Evolutionary conservation across 164 flowering plant species (phyloP).

Genomic region (Aristolochia contorta): DNA sequence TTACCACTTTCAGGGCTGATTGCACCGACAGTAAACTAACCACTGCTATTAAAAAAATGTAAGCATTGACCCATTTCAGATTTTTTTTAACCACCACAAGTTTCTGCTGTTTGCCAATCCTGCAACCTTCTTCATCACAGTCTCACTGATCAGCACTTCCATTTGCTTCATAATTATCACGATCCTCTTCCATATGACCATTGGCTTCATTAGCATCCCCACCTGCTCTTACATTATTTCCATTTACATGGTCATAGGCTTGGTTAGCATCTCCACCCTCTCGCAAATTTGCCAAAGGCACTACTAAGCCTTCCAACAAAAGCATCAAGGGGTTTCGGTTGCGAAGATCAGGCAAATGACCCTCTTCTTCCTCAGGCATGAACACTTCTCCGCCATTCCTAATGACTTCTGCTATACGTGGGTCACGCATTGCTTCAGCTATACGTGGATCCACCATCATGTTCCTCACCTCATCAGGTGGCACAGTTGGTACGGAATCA

Average conservation of each 20-base stretch:
- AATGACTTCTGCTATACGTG: conserved; percentile 34
- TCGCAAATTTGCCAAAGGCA: conserved; percentile 64
- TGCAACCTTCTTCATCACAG: too few relatives aligned
- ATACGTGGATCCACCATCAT: conserved; percentile 56
- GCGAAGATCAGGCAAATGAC: conserved; percentile 40
- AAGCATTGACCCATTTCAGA: too few relatives aligned
- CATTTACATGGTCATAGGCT: conserved; percentile 17
- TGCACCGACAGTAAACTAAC: too few relatives aligned
- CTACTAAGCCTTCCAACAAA: conserved; percentile 61
- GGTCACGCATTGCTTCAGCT: conserved; percentile 40
- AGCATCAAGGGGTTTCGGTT: conserved; percentile 59
- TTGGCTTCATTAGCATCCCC: conserved; percentile 2
- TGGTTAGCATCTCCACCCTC: conserved; percentile 18
- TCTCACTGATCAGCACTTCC: too few relatives aligned
- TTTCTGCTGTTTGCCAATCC: too few relatives aligned
- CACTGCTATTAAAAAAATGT: too few relatives aligned
- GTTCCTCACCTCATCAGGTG: conserved; percentile 77
- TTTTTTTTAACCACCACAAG: too few relatives aligned
- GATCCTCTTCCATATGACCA: conserved; percentile 14
- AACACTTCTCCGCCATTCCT: conserved; percentile 23
- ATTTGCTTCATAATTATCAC: neutral
- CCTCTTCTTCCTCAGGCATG: conserved; percentile 1
- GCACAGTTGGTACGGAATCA: conserved; percentile 58
- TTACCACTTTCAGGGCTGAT: too few relatives aligned
- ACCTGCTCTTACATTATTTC: neutral